These are phyloP conservation scores for Dillenia turbinata DNA, from an alignment of 164 flowering plant genomes.

Conservation along the genomic window DNA sequence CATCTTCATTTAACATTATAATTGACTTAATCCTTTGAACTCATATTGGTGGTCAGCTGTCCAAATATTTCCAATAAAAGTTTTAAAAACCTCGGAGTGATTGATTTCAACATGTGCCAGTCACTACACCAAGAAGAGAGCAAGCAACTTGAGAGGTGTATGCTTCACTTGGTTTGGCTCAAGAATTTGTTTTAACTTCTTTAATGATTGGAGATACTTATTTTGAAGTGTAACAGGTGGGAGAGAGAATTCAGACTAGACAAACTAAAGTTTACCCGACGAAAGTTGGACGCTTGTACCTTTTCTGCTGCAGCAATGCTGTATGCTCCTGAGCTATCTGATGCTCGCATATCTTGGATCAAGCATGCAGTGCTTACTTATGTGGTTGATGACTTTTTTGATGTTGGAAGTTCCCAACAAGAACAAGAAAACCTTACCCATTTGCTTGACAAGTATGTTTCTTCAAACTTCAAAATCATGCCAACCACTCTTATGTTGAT, in stretches of 20 bases:
- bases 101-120: constrained; percentile 27
- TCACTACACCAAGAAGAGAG: constrained; percentile 21
- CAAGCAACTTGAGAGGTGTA: constrained; percentile 20
- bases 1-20: too few relatives aligned
- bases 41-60: constrained; percentile 10
- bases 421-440: constrained; percentile 27
- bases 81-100: constrained; percentile 20
- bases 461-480: neutral
- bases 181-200: too few relatives aligned
- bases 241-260: neutral
- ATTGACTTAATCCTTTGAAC: too few relatives aligned
- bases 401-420: constrained; percentile 31
- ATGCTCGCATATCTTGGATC: constrained; percentile 33
- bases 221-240: constrained; percentile 1
- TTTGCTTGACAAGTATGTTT: constrained; percentile 26
- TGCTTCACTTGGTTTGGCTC: neutral
- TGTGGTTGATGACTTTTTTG: constrained; percentile 35
- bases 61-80: constrained; percentile 14
- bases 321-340: constrained; percentile 22
- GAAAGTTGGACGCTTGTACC: neutral
- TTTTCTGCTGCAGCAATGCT: constrained; percentile 30
- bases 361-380: constrained; percentile 32
- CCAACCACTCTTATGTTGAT: neutral
- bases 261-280: constrained; percentile 2
- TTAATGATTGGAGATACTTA: too few relatives aligned